Percentiles rank a stretch among this genome's conserved stretches.
phyloP scores from a whole-genome alignment of 2,329 filamentous ascomycete species.

The Colletotrichum horii region DNA sequence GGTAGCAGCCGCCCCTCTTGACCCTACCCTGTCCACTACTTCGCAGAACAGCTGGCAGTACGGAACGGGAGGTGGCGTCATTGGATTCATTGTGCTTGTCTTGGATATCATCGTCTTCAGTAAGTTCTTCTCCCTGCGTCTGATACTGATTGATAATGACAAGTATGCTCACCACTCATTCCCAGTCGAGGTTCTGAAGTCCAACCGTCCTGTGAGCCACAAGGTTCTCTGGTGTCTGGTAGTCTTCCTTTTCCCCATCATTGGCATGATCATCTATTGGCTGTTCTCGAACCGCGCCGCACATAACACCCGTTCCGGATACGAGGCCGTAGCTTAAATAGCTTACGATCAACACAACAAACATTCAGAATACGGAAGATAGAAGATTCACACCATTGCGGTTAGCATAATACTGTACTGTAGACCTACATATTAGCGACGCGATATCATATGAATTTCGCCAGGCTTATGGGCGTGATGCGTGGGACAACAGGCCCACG shows the following conservation, averaged over 20 bases:
- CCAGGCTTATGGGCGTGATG: background rate
- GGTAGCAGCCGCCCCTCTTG: slow-evolving; percentile 53
- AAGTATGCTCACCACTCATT: background rate
- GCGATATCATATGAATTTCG: background rate
- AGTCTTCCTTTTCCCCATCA: slow-evolving; percentile 68
- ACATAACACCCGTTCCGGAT: slow-evolving; percentile 58
- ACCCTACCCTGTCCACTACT: slow-evolving; percentile 48
- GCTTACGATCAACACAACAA: background rate
- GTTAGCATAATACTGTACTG: background rate
- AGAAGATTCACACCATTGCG: background rate
- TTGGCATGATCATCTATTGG: slow-evolving; percentile 67
- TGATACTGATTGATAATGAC: background rate
- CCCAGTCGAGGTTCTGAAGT: slow-evolving; percentile 68
- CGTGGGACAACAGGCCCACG: background rate
- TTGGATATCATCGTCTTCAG: slow-evolving; percentile 68
- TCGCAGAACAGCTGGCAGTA: slow-evolving; percentile 57
- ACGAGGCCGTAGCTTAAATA: slow-evolving; percentile 52
- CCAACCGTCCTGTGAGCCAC: slow-evolving; percentile 59
- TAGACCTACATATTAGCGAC: background rate
- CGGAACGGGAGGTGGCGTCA: slow-evolving; percentile 64
- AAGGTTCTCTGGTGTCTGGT: slow-evolving; percentile 69
- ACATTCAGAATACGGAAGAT: background rate
- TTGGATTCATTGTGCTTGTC: slow-evolving; percentile 66
- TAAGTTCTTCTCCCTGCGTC: slow-evolving; percentile 39
- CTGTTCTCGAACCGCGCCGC: slow-evolving; percentile 66